Evolutionary conservation across 139 green algal genomes (phyloP).

Genomic region (Deuterostichococcus epilithicus): DNA sequence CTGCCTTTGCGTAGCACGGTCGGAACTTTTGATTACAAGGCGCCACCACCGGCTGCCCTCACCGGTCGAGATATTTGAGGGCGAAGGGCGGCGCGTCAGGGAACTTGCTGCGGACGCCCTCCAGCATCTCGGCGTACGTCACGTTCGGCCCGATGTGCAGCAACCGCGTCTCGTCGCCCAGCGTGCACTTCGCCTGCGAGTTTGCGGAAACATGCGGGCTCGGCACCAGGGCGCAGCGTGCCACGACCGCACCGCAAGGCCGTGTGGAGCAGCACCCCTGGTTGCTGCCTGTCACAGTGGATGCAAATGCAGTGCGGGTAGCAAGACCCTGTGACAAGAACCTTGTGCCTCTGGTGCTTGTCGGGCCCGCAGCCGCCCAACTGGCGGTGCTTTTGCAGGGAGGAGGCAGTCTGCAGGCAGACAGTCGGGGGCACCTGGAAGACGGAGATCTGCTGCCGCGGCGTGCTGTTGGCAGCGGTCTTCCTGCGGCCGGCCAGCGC

Average conservation of each 20-base stretch:
- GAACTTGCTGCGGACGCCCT: conserved; percentile 65
- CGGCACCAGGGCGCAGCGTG: too few relatives aligned
- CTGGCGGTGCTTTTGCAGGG: too few relatives aligned
- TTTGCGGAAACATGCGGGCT: background rate
- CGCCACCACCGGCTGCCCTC: background rate
- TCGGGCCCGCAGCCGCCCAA: too few relatives aligned
- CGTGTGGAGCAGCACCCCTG: too few relatives aligned
- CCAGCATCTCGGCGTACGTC: conserved; percentile 71
- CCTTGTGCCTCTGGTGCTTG: too few relatives aligned
- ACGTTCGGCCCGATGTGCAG: conserved; percentile 54
- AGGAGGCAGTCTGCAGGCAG: too few relatives aligned
- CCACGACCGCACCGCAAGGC: too few relatives aligned
- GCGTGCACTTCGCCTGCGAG: conserved; percentile 54
- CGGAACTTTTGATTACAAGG: background rate
- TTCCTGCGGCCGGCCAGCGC: conserved; percentile 22
- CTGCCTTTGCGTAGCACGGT: background rate
- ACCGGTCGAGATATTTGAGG: conserved; percentile 52
- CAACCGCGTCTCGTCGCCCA: conserved; percentile 67
- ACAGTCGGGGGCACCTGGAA: conserved; percentile 10
- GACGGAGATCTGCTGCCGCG: conserved; percentile 11
- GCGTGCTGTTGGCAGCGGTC: conserved; percentile 7
- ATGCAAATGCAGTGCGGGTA: too few relatives aligned
- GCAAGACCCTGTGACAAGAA: too few relatives aligned
- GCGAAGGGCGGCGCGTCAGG: conserved; percentile 47
- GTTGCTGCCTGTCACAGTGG: background rate